Conservation (phyloP, 192 early-diverging fungal genomes). For the Endogone sp. region DNA sequence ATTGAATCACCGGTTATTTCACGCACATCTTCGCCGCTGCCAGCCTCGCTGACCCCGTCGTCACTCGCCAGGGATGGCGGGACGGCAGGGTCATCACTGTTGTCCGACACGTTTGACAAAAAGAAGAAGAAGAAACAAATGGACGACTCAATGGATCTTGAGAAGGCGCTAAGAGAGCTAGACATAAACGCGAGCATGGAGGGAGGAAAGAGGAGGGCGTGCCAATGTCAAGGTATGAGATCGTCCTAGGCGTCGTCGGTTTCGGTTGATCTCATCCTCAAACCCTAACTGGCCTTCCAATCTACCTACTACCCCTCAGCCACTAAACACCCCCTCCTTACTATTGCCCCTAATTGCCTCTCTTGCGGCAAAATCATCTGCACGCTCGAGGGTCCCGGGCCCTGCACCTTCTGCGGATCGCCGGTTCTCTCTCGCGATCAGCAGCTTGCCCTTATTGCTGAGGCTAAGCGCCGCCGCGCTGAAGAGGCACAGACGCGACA, state of each 20-base stretch:
- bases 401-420: conserved; percentile 51
- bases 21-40: neutral
- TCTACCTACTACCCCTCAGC: conserved; percentile 19
- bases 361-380: conserved; percentile 62
- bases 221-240: conserved; percentile 49
- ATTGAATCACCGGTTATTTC: neutral
- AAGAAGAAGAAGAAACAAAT: conserved; percentile 38
- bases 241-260: no score
- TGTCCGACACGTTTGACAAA: conserved; percentile 34
- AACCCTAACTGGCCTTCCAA: neutral
- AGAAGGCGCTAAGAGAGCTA: conserved; percentile 46
- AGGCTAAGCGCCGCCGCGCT: conserved; percentile 43
- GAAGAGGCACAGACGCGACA: conserved; percentile 34
- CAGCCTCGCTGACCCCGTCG: no score
- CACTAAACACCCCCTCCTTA: conserved; percentile 48
- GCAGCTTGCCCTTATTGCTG: conserved; percentile 41
- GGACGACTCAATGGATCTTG: conserved; percentile 38
- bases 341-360: conserved; percentile 51
- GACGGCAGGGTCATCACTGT: conserved; percentile 12
- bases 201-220: conserved; percentile 37
- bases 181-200: conserved; percentile 35
- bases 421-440: conserved; percentile 50
- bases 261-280: neutral
- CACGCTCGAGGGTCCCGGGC: conserved; percentile 43
- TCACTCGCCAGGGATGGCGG: no score